A percentile compares a stretch with the other conserved stretches of the same genome.
Evolutionary conservation across 148 eudicot genomes (phyloP).

Genomic region (Arbutus unedo): DNA sequence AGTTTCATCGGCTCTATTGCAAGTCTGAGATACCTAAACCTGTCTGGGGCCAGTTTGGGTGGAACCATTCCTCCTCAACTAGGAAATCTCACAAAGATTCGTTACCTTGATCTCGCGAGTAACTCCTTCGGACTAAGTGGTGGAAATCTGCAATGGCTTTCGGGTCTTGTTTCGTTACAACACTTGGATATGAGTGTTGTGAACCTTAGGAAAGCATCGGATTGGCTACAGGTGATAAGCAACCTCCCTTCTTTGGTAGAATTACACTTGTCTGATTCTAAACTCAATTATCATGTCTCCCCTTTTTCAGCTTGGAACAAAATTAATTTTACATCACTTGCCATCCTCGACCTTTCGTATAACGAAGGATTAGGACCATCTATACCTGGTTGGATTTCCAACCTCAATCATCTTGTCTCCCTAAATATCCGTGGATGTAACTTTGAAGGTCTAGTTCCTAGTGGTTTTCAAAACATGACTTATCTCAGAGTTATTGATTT

Average conservation of each 20-base stretch:
- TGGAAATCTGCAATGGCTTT: not conserved
- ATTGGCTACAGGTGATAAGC: not conserved
- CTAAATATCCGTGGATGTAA: not conserved
- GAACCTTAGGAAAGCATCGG: not conserved
- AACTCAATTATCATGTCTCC: not conserved
- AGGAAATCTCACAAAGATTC: conserved; percentile 13
- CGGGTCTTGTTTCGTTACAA: not conserved
- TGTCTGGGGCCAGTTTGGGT: not conserved
- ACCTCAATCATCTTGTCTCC: not conserved
- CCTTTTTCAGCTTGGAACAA: not conserved
- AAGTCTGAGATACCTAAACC: conserved; percentile 22
- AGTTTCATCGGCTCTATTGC: conserved; percentile 21
- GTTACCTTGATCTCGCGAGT: not conserved
- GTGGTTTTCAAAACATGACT: not conserved
- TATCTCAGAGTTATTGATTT: not conserved
- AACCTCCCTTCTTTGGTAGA: not conserved
- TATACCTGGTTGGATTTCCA: not conserved
- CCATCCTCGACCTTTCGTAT: not conserved
- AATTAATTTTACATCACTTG: not conserved
- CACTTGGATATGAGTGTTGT: not conserved
- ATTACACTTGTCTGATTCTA: too few relatives aligned
- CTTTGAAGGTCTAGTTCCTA: not conserved
- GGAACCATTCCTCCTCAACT: conserved; percentile 17
- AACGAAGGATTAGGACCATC: not conserved
- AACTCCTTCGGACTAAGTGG: not conserved